Percentiles rank a stretch among this genome's conserved stretches.
phyloP scores from a whole-genome alignment of 345 rosid species.

The Geranium brycei region DNA sequence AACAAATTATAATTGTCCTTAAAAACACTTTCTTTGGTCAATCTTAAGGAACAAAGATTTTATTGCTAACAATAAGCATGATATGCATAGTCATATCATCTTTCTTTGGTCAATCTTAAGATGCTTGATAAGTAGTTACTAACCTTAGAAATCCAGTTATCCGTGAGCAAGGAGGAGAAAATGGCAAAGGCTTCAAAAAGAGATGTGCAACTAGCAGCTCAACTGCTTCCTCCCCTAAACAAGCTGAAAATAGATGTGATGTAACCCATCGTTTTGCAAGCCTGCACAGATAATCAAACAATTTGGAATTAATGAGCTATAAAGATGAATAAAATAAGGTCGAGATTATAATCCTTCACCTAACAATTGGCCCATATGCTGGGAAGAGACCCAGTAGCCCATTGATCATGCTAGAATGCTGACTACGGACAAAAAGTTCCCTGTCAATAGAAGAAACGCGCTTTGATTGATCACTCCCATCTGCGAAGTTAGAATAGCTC shows the following conservation, averaged over 20 bases:
- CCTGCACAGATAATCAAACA: conserved; percentile 27
- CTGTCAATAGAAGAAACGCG: conserved; percentile 46
- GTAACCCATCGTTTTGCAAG: conserved; percentile 93
- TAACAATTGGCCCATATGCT: conserved; percentile 58
- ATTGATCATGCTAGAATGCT: conserved; percentile 93
- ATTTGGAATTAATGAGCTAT: background rate
- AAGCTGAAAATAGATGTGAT: conserved; percentile 83
- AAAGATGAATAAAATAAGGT: background rate
- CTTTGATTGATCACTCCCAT: conserved; percentile 38
- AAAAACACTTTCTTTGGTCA: no score
- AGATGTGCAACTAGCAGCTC: conserved; percentile 75
- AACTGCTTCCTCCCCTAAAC: conserved; percentile 73
- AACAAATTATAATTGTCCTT: no score
- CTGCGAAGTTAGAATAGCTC: conserved; percentile 24
- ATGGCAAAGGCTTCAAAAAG: conserved; percentile 72
- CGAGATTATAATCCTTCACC: conserved; percentile 25
- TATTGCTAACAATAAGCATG: background rate
- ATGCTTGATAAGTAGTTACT: background rate
- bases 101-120: background rate
- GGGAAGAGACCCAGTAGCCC: conserved; percentile 61
- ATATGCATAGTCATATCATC: background rate
- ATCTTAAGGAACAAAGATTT: background rate
- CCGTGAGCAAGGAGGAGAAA: conserved; percentile 65
- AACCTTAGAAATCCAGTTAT: conserved; percentile 82
- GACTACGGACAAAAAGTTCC: conserved; percentile 56